Conservation (phyloP, 2,329 filamentous ascomycete genomes). For the Claviceps maximensis region DNA sequence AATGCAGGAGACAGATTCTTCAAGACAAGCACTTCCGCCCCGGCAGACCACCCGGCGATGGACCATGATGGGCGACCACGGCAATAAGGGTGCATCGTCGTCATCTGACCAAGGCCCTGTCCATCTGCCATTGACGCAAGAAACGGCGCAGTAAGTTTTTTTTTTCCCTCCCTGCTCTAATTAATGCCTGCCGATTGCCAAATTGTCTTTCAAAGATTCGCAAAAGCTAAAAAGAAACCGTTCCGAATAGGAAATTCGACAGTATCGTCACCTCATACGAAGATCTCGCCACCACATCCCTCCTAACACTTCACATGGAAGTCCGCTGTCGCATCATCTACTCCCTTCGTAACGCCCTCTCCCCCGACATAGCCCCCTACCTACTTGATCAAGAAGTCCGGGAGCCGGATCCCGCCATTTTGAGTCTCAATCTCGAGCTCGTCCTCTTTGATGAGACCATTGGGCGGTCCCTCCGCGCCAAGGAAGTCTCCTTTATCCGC, state of each 20-base stretch:
- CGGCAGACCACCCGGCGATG: conserved; percentile 59
- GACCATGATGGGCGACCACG: conserved; percentile 61
- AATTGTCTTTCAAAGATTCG: no score
- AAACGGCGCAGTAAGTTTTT: conserved; percentile 62
- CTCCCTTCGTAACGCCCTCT: conserved; percentile 54
- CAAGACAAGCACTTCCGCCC: conserved; percentile 37
- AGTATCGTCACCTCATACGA: conserved; percentile 72
- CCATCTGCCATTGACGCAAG: conserved; percentile 75
- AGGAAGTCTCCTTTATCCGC: conserved; percentile 64
- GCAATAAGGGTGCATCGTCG: conserved; percentile 34
- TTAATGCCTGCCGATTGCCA: no score
- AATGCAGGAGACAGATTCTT: conserved; percentile 53
- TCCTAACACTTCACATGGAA: conserved; percentile 80
- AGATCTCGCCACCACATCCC: conserved; percentile 62
- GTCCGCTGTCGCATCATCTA: conserved; percentile 75
- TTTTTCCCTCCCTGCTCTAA: no score
- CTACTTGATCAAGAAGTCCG: conserved; percentile 58
- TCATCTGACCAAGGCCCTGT: conserved; percentile 50
- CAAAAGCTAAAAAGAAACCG: conserved; percentile 1
- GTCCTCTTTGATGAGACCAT: conserved; percentile 80
- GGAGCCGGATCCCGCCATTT: conserved; percentile 65
- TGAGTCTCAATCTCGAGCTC: conserved; percentile 73
- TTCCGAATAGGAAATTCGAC: conserved; percentile 57
- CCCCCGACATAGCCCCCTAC: conserved; percentile 46
- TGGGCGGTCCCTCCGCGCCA: conserved; percentile 54